A percentile compares a stretch with the other conserved stretches of the same genome.
phyloP scores from a whole-genome alignment of 345 rosid genomes.

The Melaleuca quinquenervia region DNA sequence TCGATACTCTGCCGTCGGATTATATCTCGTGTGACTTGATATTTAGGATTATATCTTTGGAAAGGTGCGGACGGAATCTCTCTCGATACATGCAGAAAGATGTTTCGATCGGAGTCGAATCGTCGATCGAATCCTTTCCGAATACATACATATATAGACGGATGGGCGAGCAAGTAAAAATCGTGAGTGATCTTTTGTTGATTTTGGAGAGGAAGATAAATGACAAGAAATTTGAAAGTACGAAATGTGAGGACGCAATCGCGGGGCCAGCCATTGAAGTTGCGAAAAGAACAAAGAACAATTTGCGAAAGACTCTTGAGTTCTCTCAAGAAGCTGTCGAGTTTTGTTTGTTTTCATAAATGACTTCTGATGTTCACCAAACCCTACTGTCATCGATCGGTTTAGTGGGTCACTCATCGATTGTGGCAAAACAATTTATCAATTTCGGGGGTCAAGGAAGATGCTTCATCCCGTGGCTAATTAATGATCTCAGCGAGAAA shows the following conservation, averaged over 20 bases:
- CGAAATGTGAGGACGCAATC: accelerated
- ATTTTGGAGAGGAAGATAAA: neutral
- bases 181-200: neutral
- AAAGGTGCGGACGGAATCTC: neutral
- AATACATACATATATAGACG: too few species aligned
- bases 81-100: neutral
- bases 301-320: neutral
- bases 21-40: neutral
- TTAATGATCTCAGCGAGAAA: neutral
- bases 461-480: too few species aligned
- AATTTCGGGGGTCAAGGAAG: neutral
- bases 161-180: too few species aligned
- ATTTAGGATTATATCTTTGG: neutral
- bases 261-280: neutral
- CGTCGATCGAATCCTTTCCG: neutral
- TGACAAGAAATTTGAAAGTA: accelerated
- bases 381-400: neutral
- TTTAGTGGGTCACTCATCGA: neutral
- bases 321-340: neutral
- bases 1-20: neutral
- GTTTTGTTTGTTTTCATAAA: neutral
- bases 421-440: neutral
- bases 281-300: neutral
- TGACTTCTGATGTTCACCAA: neutral
- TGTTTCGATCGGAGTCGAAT: neutral